Conservation (phyloP, 805 yeast genomes). For the Candida oleophila region DNA sequence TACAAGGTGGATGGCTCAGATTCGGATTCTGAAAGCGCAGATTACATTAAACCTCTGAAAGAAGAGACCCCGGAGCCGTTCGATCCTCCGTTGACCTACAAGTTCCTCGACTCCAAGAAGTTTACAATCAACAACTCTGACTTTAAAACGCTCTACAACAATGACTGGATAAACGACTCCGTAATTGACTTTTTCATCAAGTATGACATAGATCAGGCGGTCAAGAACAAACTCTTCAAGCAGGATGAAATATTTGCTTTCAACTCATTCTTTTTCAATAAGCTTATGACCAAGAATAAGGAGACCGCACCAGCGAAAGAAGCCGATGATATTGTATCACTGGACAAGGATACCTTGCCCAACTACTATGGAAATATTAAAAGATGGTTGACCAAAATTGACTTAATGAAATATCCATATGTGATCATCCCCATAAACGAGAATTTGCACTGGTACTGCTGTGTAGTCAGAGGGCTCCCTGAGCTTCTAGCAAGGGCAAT, state of each 20-base stretch:
- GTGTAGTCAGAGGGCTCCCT: constrained; percentile 61
- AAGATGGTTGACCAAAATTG: constrained; percentile 75
- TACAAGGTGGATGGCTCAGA: constrained; percentile 12
- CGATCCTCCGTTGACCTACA: constrained; percentile 45
- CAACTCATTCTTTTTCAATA: constrained; percentile 81
- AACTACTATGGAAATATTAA: constrained; percentile 61
- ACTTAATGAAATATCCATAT: constrained; percentile 53
- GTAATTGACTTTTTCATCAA: constrained; percentile 81
- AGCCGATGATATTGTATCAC: background rate
- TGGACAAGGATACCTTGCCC: constrained; percentile 14
- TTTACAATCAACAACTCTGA: constrained; percentile 67
- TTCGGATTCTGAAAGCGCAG: constrained; percentile 9
- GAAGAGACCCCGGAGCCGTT: constrained; percentile 38
- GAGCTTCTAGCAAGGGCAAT: constrained; percentile 16
- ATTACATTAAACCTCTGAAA: constrained; percentile 2
- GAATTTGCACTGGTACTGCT: constrained; percentile 83
- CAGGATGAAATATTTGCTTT: constrained; percentile 54
- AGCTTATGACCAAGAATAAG: constrained; percentile 39
- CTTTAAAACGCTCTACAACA: constrained; percentile 73
- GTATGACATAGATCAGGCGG: constrained; percentile 46
- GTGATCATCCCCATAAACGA: constrained; percentile 82
- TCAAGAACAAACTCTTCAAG: constrained; percentile 20
- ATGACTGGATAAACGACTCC: constrained; percentile 88
- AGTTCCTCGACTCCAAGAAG: constrained; percentile 52
- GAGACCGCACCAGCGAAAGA: constrained; percentile 5